Evolutionary conservation across 495 filamentous ascomycete species (phyloP).

Genomic region (Neurospora tetraspora): DNA sequence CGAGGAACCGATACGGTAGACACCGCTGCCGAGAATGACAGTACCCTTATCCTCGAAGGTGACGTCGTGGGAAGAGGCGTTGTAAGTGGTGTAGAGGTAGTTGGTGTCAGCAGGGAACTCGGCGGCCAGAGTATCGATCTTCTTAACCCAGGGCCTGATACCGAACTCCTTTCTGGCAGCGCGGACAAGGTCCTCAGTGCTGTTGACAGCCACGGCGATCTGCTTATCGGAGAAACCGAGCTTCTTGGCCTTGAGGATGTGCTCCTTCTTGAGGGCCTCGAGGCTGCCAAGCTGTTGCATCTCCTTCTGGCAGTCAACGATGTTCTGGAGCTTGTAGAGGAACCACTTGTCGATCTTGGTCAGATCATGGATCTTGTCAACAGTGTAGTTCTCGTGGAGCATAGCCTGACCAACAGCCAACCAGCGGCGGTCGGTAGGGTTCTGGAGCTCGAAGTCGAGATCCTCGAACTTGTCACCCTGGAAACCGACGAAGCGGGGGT

Average conservation of each 20-base stretch:
- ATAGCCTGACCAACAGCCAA: slow-evolving; percentile 95
- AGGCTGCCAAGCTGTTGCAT: slow-evolving; percentile 83
- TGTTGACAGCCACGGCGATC: slow-evolving; percentile 76
- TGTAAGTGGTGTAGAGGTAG: slow-evolving; percentile 98
- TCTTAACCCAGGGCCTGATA: slow-evolving; percentile 87
- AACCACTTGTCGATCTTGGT: slow-evolving; percentile 98
- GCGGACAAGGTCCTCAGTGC: slow-evolving; percentile 82
- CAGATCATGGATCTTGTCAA: slow-evolving; percentile 82
- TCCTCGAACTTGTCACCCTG: slow-evolving; percentile 93
- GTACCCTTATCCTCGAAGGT: slow-evolving; percentile 90
- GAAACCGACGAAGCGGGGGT: slow-evolving; percentile 83
- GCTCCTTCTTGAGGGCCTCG: slow-evolving; percentile 75
- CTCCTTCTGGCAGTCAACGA: slow-evolving; percentile 80
- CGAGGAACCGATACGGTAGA: slow-evolving; percentile 93
- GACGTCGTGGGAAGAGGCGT: slow-evolving; percentile 90
- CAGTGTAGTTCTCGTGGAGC: slow-evolving; percentile 90
- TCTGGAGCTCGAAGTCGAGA: slow-evolving; percentile 77
- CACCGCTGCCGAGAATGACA: slow-evolving; percentile 83
- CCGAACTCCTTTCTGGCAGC: slow-evolving; percentile 76
- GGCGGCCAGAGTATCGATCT: slow-evolving; percentile 92
- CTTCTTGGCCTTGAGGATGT: slow-evolving; percentile 86
- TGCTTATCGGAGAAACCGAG: slow-evolving; percentile 95
- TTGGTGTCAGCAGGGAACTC: slow-evolving; percentile 98
- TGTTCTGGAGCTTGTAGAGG: slow-evolving; percentile 92
- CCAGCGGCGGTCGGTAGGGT: slow-evolving; percentile 93